Percentiles rank a stretch among this genome's conserved stretches.
Evolutionary conservation across 805 yeast genomes (phyloP).

Genomic region (Scheffersomyces stipitis): DNA sequence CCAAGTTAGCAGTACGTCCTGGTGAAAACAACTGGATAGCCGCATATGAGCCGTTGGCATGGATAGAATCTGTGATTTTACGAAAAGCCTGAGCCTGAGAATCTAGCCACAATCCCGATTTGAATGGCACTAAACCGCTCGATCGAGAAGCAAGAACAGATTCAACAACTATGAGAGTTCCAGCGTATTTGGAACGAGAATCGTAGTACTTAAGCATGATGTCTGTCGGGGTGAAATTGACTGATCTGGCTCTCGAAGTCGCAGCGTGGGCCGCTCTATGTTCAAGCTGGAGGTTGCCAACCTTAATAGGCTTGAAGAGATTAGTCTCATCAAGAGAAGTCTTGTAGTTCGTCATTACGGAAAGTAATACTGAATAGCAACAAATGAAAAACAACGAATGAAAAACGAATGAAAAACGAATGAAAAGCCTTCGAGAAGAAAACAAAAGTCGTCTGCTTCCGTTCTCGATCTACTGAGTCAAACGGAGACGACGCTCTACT

Average conservation of each 20-base stretch:
- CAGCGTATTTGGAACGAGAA: slow-evolving; percentile 53
- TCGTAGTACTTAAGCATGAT: slow-evolving; percentile 50
- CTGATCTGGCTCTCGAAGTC: slow-evolving; percentile 46
- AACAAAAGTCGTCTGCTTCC: no score
- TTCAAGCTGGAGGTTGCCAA: slow-evolving; percentile 35
- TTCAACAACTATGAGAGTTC: slow-evolving; percentile 60
- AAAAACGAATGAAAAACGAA: no score
- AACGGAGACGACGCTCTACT: no score
- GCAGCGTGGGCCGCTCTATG: slow-evolving; percentile 52
- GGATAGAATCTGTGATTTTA: slow-evolving; percentile 1
- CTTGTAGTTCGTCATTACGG: neutral
- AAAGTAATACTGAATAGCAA: no score
- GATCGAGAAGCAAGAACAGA: slow-evolving; percentile 47
- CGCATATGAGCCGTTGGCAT: neutral
- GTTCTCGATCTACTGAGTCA: no score
- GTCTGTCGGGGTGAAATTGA: slow-evolving; percentile 36
- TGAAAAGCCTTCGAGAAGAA: no score
- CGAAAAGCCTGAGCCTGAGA: neutral
- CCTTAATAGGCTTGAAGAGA: slow-evolving; percentile 44
- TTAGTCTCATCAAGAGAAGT: slow-evolving; percentile 26
- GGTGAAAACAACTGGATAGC: slow-evolving; percentile 1
- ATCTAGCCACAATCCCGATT: slow-evolving; percentile 1
- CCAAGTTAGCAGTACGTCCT: slow-evolving; percentile 28
- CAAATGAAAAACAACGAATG: no score
- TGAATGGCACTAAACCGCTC: neutral